Conservation (phyloP, 345 rosid species). For the Hirschfeldia incana region DNA sequence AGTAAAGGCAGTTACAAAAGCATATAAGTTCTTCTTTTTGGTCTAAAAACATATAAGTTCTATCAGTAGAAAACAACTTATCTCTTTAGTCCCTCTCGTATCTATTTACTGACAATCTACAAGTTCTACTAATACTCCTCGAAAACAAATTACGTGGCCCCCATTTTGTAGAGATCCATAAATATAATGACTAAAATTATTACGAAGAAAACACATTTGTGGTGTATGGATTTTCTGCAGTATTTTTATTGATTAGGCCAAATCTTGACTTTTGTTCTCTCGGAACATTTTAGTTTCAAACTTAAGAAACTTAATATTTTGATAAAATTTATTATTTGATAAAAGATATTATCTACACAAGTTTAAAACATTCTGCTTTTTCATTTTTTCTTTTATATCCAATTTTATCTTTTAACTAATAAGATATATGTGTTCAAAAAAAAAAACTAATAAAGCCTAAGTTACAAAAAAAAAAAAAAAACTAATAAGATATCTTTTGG, state of each 20-base stretch:
- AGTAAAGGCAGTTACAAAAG: neutral
- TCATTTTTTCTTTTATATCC: neutral
- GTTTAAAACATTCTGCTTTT: neutral
- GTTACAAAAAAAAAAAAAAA: too few species aligned
- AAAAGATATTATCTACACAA: neutral
- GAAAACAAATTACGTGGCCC: slow-evolving; percentile 2
- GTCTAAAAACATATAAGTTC: neutral
- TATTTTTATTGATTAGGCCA: neutral
- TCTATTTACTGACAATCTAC: neutral
- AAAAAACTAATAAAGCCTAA: too few species aligned
- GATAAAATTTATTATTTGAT: neutral
- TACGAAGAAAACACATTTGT: neutral
- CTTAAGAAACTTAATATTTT: neutral
- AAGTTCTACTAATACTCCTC: neutral
- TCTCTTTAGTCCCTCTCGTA: neutral
- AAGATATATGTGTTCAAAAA: too few species aligned
- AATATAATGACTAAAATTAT: neutral
- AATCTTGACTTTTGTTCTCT: neutral
- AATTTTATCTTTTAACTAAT: neutral
- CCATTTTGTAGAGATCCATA: neutral
- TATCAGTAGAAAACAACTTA: neutral
- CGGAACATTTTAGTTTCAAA: neutral
- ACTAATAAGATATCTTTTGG: neutral
- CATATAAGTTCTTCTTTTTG: neutral
- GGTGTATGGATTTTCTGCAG: neutral